Percentiles rank a stretch among this genome's conserved stretches.
phyloP scores from a whole-genome alignment of 192 early-diverging fungal species.

The Martensiomyces pterosporus region DNA sequence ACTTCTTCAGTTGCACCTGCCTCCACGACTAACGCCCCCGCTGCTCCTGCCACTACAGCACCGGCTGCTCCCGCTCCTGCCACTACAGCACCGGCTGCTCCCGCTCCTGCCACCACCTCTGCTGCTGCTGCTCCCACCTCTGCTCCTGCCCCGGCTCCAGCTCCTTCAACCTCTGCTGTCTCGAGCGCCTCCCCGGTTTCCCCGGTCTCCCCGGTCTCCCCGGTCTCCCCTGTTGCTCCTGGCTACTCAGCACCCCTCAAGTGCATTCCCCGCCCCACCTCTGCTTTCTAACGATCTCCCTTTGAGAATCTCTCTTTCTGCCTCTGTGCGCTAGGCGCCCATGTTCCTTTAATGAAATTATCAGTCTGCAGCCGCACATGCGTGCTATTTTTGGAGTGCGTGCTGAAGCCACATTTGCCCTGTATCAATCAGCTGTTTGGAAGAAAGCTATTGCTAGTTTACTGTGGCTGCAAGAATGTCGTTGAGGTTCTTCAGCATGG shows the following conservation, averaged over 20 bases:
- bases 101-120: slow-evolving; percentile 9
- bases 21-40: neutral
- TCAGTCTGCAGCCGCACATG: no score
- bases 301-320: neutral
- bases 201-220: neutral
- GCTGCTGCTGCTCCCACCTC: slow-evolving; percentile 3
- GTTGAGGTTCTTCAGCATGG: slow-evolving; percentile 74
- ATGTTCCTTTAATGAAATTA: no score
- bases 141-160: neutral
- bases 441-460: no score
- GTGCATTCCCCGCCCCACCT: slow-evolving; percentile 7
- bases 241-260: slow-evolving; percentile 1
- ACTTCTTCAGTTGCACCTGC: neutral
- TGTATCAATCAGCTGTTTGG: no score
- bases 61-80: neutral
- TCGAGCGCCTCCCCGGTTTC: neutral
- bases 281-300: slow-evolving; percentile 2
- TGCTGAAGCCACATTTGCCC: no score
- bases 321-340: no score
- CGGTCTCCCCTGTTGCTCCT: neutral
- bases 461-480: slow-evolving; percentile 37
- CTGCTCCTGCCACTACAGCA: slow-evolving; percentile 1
- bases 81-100: neutral
- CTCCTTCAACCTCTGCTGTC: neutral
- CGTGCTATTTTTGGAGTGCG: no score